Evolutionary conservation across 1,284 basidiomycete species (phyloP), one percentile per base, ranked within the genome.

Genomic region (Moesziomyces globuligerus): DNA sequence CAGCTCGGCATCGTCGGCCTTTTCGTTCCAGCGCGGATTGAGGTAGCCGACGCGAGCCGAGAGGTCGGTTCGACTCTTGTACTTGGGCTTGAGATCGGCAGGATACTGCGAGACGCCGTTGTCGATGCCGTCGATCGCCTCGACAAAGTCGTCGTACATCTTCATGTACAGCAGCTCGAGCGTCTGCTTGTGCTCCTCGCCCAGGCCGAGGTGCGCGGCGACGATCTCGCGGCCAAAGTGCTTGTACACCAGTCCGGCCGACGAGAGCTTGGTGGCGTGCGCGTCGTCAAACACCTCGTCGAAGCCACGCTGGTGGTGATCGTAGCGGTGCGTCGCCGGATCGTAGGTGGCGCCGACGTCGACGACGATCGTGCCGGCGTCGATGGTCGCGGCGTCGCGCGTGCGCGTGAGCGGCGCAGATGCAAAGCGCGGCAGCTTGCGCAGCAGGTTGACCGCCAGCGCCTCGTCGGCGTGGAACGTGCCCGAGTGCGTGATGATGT

Each of bases 391-490:
- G 1, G 90, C 89, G 81, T 97, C 93, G 50, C 95, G 88, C 42
- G 88, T 91, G 25, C 80, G 70, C 10, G 74, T 72, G n/a, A 82
- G 69, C 2, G 70, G 70, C 4, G 54, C 54, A 76, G 89, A 86
- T 47, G 86, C 87, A 84, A 92, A 98, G 23, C 87, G 84, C 21
- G 87, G 85, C 1, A 94, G 93, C 76, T 89, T 89, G 49, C 89
- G 89, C 39, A 98, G 86, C 58, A 98, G 86, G 83, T 90, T 93
- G n/a, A 96, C 92, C 1, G 93, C 93, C 20, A 96, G 87, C 0
- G 93, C 93, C 83, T 96, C 94, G 81, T 98, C 95, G 81, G 93
- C 95, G 81, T 98, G 95, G 83, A 97, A 97, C 0, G 92, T 93
- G 21, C 94, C 94, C 66, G 91, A 93, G 84, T 97, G 94, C 2